Evolutionary conservation across 2,329 filamentous ascomycete species (phyloP).

Genomic region (Xylariaceae sp.): DNA sequence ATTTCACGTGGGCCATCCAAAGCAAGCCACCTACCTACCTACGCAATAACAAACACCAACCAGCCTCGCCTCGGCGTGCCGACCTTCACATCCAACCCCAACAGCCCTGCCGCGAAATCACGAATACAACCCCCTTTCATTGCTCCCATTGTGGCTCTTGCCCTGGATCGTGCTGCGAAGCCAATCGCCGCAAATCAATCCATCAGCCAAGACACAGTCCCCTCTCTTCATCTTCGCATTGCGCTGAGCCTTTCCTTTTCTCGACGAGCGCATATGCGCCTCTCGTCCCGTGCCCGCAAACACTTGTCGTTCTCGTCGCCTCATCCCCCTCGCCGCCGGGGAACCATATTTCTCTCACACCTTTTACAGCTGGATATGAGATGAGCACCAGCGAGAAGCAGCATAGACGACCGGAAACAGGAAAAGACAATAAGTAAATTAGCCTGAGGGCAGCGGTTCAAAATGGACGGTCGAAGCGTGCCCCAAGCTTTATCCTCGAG

Average conservation of each 20-base stretch:
- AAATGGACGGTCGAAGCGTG: constrained; percentile 48
- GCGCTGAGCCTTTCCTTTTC: neutral
- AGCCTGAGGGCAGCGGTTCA: neutral
- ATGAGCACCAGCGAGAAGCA: neutral
- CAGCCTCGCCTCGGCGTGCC: neutral
- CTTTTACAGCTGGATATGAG: too few relatives aligned
- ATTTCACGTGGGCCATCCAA: neutral
- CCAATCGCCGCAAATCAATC: neutral
- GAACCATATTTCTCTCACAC: neutral
- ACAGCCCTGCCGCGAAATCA: neutral
- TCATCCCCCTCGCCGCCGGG: neutral
- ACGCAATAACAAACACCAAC: neutral
- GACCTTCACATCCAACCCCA: neutral
- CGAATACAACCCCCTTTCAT: neutral
- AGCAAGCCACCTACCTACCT: too few relatives aligned
- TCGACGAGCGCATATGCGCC: neutral
- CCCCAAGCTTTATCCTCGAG: constrained; percentile 87
- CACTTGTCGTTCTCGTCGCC: neutral
- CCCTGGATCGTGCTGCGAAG: too few relatives aligned
- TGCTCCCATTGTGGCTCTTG: neutral
- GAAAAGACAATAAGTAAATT: neutral
- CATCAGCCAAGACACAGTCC: too few relatives aligned
- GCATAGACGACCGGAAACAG: neutral
- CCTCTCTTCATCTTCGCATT: neutral
- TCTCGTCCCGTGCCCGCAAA: neutral